phyloP scores from a whole-genome alignment of 2,329 filamentous ascomycete species.

The Orbilia brochopaga region DNA sequence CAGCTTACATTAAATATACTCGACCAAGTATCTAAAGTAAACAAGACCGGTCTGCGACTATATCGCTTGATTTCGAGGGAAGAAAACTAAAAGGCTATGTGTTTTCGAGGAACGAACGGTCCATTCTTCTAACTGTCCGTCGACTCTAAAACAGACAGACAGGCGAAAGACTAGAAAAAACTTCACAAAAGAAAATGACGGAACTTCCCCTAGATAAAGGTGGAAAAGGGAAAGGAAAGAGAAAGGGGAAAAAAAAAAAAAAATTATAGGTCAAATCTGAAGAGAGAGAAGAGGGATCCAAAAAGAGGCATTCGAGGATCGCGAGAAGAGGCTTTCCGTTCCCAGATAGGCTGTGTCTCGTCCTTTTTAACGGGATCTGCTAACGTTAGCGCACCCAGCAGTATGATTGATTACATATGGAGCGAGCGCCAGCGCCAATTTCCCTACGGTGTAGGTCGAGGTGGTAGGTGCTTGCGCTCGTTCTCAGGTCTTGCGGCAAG shows the following conservation, averaged over 20 bases:
- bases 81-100: constrained; percentile 21
- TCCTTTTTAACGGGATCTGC: constrained; percentile 50
- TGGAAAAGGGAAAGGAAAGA: constrained; percentile 12
- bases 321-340: constrained; percentile 48
- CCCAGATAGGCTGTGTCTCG: constrained; percentile 49
- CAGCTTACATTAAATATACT: constrained; percentile 44
- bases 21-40: constrained; percentile 8
- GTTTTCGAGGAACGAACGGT: constrained; percentile 22
- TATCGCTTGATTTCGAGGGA: constrained; percentile 21
- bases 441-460: constrained; percentile 27
- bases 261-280: not conserved
- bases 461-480: constrained; percentile 49
- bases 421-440: constrained; percentile 49
- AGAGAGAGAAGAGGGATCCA: constrained; percentile 16
- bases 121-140: constrained; percentile 35
- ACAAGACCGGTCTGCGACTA: constrained; percentile 33
- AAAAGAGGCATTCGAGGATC: constrained; percentile 50
- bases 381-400: constrained; percentile 33
- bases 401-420: constrained; percentile 46
- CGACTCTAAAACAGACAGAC: constrained; percentile 17
- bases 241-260: constrained; percentile 18
- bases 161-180: constrained; percentile 24
- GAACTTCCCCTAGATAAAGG: not conserved
- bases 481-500: constrained; percentile 26
- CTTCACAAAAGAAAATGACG: not conserved